Percentiles rank a stretch among this genome's conserved stretches.
These are phyloP conservation scores for Neurospora sp. DNA, from an alignment of 495 filamentous ascomycete genomes.

Conservation along the genomic window DNA sequence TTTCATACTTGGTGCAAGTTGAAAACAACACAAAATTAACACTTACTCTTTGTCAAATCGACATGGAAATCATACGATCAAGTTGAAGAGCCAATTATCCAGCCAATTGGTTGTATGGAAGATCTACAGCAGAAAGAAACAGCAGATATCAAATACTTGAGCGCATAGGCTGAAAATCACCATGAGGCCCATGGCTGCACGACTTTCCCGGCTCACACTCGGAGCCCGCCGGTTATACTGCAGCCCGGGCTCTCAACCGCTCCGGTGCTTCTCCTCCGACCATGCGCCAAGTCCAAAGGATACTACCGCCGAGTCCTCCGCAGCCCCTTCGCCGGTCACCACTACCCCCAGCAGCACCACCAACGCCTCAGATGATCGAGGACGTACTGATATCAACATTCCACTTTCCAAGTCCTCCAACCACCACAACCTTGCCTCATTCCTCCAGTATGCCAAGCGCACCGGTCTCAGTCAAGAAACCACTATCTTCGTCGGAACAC, in stretches of 20 bases:
- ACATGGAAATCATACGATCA: background rate
- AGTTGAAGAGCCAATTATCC: background rate
- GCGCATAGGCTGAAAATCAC: background rate
- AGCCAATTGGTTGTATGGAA: background rate
- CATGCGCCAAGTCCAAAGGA: background rate
- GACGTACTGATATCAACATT: background rate
- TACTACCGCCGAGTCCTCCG: background rate
- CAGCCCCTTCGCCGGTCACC: background rate
- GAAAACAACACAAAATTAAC: background rate
- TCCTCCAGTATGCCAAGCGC: slow-evolving; percentile 58
- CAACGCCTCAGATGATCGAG: background rate
- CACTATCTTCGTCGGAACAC: slow-evolving; percentile 54
- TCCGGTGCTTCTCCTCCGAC: background rate
- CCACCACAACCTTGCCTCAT: slow-evolving; percentile 61
- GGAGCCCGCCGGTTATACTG: background rate
- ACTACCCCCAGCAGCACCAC: background rate
- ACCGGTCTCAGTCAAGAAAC: slow-evolving; percentile 38
- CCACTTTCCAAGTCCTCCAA: slow-evolving; percentile 34
- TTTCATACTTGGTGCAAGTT: background rate
- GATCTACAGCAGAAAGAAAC: background rate
- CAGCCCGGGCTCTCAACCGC: background rate
- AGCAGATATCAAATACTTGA: background rate
- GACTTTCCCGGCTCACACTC: background rate
- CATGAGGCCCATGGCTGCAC: background rate
- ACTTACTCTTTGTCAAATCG: background rate